phyloP scores from a whole-genome alignment of 1,139 yeast genomes.

The Arxiozyma slooffiae region DNA sequence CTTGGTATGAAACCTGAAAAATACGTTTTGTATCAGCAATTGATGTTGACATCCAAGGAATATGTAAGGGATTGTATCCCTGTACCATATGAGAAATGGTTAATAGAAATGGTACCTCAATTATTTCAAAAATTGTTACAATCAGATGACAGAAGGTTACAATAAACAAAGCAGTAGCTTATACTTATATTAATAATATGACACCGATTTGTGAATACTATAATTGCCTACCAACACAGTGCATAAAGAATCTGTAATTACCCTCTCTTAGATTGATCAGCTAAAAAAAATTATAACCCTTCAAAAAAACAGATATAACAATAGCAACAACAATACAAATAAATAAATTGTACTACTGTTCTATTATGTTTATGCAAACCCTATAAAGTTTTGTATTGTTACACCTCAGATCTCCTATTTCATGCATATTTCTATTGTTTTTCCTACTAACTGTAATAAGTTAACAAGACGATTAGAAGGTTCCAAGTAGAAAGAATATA shows the following conservation, averaged over 20 bases:
- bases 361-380: neutral
- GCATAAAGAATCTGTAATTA: no score
- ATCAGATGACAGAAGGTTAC: neutral
- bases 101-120: slow-evolving; percentile 57
- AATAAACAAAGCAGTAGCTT: neutral
- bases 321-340: no score
- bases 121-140: slow-evolving; percentile 5
- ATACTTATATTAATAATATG: neutral
- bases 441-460: neutral
- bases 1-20: slow-evolving; percentile 59
- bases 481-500: neutral
- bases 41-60: slow-evolving; percentile 79
- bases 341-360: neutral
- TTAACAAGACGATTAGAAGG: no score
- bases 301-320: neutral
- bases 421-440: neutral
- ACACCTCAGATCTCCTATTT: neutral
- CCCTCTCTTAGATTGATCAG: no score
- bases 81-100: slow-evolving; percentile 52
- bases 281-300: neutral
- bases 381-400: no score
- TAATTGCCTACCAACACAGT: no score
- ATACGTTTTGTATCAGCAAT: slow-evolving; percentile 67
- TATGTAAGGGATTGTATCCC: slow-evolving; percentile 81
- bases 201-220: no score